phyloP scores from a whole-genome alignment of 164 flowering plant species.

The Umbilicus rupestris region DNA sequence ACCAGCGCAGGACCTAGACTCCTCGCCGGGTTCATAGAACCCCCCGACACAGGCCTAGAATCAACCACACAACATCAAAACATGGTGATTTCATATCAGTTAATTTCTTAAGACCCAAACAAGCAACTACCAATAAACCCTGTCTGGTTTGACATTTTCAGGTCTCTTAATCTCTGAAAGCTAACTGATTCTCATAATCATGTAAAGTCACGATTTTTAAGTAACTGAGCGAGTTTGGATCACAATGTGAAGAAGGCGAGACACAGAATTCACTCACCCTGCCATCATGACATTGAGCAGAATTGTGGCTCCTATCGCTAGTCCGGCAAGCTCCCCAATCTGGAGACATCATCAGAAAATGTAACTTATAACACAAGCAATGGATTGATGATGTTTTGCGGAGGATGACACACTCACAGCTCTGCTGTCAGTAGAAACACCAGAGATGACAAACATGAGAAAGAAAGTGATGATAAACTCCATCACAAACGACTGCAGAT shows the following conservation, averaged over 20 bases:
- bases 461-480: conserved; percentile 71
- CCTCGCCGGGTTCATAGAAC: conserved; percentile 96
- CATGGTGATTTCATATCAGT: no score
- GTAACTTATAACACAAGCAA: no score
- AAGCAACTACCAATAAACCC: no score
- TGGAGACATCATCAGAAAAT: conserved; percentile 18
- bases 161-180: no score
- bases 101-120: no score
- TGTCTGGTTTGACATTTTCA: no score
- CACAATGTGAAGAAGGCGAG: no score
- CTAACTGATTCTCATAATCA: no score
- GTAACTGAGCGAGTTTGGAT: no score
- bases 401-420: conserved; percentile 34
- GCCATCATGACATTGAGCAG: conserved; percentile 55
- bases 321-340: conserved; percentile 79
- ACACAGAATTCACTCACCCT: no score
- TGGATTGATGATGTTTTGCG: neutral
- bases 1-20: conserved; percentile 85
- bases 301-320: conserved; percentile 65
- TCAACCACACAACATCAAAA: neutral
- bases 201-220: no score
- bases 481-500: conserved; percentile 43
- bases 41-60: conserved; percentile 74
- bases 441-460: conserved; percentile 70
- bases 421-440: conserved; percentile 67